Base-by-base conservation (phyloP, 441 rosid genomes). In the Arabidopsis hybrid region DNA sequence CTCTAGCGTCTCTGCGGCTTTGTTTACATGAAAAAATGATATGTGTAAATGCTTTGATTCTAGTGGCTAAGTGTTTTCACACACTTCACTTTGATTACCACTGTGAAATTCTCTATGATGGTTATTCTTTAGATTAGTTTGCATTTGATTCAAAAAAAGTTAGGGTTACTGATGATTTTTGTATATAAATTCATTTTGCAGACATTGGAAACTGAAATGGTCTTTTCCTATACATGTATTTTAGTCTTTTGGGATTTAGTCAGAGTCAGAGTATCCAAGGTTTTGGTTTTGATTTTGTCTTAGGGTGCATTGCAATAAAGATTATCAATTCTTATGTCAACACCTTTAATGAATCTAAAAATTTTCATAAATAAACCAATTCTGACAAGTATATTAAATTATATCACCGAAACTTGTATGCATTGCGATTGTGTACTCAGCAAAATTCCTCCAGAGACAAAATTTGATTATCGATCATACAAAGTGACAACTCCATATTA, bases 1-100 rank as follows among this genome's bases (percentile, higher is more conserved):
- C 0, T 65, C 86, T 2, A 84, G 80, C 6, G 59, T 95, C 57
- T 80, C 94, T 10, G 83, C 84, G 26, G 85, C 88, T 4, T 69
- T 89, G 70, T 90, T 92, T 72, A 65, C 85, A 46, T 85, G 72
- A 81, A 43, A 45, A 39, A 21, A 21, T 18, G 43, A 7, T 10
- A 1, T 50, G 1, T 58, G 39, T 67, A 21, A 21, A 21, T 21
- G 26, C 26, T 21, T 21, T 21, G 26, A 21, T 21, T 21, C 26
- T 21, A 21, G 26, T 21, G 26, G 26, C 26, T 21, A 21, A 21
- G 26, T 21, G 26, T 21, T 21, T 43, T 57, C 26, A 18, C 42
- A 40, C 43, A 50, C 10, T 38, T 38, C 26, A 21, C 26, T 21
- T 8, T 50, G 31, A 45, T 42, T 38, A 26, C 39, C 21, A 17